These are phyloP conservation scores for Cairneyella variabilis DNA, from an alignment of 495 filamentous ascomycete genomes.

Conservation along the genomic window DNA sequence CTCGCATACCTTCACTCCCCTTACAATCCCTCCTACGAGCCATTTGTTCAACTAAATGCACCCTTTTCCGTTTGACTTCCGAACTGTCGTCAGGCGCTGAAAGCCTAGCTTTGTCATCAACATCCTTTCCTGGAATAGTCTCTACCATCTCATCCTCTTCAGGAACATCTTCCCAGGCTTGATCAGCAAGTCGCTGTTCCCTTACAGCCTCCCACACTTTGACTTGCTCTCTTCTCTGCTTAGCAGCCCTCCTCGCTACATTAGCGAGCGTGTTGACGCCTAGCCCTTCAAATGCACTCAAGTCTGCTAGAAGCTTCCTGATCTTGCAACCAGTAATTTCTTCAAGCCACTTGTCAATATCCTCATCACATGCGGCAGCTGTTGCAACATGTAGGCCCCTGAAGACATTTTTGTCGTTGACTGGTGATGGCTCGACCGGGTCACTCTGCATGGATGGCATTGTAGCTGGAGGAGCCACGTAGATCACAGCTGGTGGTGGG, in stretches of 20 bases:
- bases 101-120: not conserved
- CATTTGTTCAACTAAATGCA: not conserved
- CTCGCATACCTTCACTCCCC: not conserved
- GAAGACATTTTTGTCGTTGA: conserved; percentile 40
- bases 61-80: not conserved
- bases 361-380: conserved; percentile 42
- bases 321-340: conserved; percentile 41
- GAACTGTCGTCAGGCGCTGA: not conserved
- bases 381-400: conserved; percentile 44
- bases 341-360: conserved; percentile 40
- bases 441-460: not conserved
- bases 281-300: conserved; percentile 40
- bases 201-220: conserved; percentile 10
- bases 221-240: conserved; percentile 12
- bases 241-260: conserved; percentile 17
- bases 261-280: conserved; percentile 17
- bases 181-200: conserved; percentile 5
- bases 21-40: not conserved
- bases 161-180: not conserved
- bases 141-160: not conserved
- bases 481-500: too few relatives aligned
- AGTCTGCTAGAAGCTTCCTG: conserved; percentile 42
- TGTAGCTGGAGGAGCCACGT: too few relatives aligned
- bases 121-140: not conserved
- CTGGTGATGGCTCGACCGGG: not conserved